Evolutionary conservation across 2,329 filamentous ascomycete species (phyloP).

Genomic region (Zalaria obscura): DNA sequence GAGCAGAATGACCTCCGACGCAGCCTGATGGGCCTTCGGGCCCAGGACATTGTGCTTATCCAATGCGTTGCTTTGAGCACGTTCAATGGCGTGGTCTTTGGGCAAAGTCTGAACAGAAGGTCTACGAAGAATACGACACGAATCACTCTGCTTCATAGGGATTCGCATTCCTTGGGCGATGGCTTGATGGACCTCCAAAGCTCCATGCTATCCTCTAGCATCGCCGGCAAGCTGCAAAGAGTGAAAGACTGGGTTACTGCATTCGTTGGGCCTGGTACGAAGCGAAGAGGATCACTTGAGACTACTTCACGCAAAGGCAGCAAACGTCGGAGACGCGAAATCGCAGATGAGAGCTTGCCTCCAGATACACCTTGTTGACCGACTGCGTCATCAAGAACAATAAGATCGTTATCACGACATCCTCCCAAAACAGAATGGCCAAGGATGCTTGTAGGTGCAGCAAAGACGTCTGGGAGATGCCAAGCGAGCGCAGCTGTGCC

Average conservation of each 20-base stretch:
- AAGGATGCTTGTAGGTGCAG: too few relatives aligned
- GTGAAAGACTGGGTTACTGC: slow-evolving; percentile 6
- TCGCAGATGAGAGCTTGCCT: neutral
- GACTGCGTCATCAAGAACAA: too few relatives aligned
- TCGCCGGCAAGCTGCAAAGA: slow-evolving; percentile 5
- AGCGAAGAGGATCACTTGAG: neutral
- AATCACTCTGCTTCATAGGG: slow-evolving; percentile 22
- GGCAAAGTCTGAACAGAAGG: slow-evolving; percentile 61
- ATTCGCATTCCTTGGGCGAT: neutral
- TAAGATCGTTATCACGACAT: too few relatives aligned
- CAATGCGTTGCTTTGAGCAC: slow-evolving; percentile 65
- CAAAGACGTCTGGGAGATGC: too few relatives aligned
- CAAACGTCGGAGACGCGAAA: neutral
- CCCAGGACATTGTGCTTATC: slow-evolving; percentile 66
- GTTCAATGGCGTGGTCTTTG: slow-evolving; percentile 67
- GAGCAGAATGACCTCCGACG: slow-evolving; percentile 21
- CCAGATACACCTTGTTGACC: neutral
- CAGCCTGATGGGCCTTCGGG: slow-evolving; percentile 36
- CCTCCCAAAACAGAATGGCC: too few relatives aligned
- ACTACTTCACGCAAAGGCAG: too few relatives aligned
- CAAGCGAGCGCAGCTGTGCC: too few relatives aligned
- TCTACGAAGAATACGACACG: slow-evolving; percentile 53
- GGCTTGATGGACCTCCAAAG: neutral
- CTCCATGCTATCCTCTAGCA: neutral
- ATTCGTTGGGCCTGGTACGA: slow-evolving; percentile 5